Base-by-base conservation (phyloP, 441 rosid genomes). In the Cnidoscolus chayamansa region DNA sequence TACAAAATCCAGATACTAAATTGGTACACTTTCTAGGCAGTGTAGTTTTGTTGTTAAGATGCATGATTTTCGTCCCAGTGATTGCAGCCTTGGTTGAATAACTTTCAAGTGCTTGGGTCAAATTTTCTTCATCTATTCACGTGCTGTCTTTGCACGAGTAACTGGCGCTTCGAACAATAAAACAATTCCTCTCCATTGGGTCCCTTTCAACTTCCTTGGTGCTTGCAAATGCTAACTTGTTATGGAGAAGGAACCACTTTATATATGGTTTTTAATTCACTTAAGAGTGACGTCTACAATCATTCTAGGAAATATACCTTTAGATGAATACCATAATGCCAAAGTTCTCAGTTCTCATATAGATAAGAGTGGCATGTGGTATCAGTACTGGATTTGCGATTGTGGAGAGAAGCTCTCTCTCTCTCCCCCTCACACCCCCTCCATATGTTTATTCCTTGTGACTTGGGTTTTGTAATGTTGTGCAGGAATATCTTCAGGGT, bases 401-500 rank as follows among this genome's bases (percentile, higher is more conserved):
- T 67, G 32, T 62, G 32, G 49, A 37, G 31, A 5, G 10, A 30
- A 8, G 6, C 59, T 49, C 30, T 49, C 43, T 16, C 31, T 47
- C 63, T 30, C 9, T 48, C 8, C 1, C 13, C 7, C 30, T 49
- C 43, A 11, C 31, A 35, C 63, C 19, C 9, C 37, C 8, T 3
- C 13, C 16, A 1, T 25, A 30, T 53, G 25, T 25, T 55, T 40
- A 40, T 45, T 61, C 47, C 69, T 67, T 25, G 68, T 79, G 65
- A 53, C 65, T 25, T 65, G 71, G 66, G 49, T 20, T 72, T 65
- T 64, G 58, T 63, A 31, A 68, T 45, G 16, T 37, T 79, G 59
- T 80, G 72, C 85, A 92, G 98, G 99, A 94, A 68, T 94, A 92
- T 79, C 96, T 90, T 51, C 98, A 94, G 75, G 98, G 97, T 7